phyloP scores from a whole-genome alignment of 2,329 filamentous ascomycete species.

The Monosporascus sp. region DNA sequence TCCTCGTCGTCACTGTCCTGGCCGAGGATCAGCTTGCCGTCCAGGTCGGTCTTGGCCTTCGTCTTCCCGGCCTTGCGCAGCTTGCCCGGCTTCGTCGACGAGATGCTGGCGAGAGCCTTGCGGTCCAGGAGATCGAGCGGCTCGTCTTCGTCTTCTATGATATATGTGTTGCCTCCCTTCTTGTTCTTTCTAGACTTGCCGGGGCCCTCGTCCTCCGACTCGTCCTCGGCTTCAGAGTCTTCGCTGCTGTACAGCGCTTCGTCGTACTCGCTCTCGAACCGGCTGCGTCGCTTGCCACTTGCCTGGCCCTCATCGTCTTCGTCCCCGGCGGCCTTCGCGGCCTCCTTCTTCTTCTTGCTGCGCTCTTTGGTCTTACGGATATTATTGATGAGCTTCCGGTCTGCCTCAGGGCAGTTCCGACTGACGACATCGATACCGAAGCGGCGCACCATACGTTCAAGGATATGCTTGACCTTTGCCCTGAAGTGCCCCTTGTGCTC shows the following conservation, averaged over 20 bases:
- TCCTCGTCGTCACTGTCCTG: conserved; percentile 46
- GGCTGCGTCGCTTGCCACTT: conserved; percentile 45
- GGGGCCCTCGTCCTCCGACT: conserved; percentile 55
- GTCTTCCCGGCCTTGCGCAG: conserved; percentile 46
- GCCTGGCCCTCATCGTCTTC: conserved; percentile 49
- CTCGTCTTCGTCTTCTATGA: conserved; percentile 90
- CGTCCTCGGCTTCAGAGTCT: conserved; percentile 56
- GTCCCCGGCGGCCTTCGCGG: conserved; percentile 49
- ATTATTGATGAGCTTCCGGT: conserved; percentile 85
- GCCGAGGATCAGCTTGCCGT: conserved; percentile 76
- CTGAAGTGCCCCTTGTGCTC: conserved; percentile 98
- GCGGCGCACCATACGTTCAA: conserved; percentile 87
- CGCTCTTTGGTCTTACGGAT: conserved; percentile 94
- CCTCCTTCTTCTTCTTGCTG: conserved; percentile 82
- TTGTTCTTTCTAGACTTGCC: conserved; percentile 39
- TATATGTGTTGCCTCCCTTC: conserved; percentile 70
- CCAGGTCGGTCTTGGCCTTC: conserved; percentile 65
- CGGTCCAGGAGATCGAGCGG: conserved; percentile 90
- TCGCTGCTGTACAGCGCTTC: conserved; percentile 88
- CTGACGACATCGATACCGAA: conserved; percentile 82
- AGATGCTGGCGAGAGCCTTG: conserved; percentile 86
- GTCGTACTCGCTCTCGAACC: conserved; percentile 90
- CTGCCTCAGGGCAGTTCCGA: conserved; percentile 73
- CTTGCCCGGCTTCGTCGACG: conserved; percentile 75
- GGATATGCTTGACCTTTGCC: conserved; percentile 94